Evolutionary conservation across 768 basidiomycete genomes (phyloP), one percentile per base, ranked within the genome.

Genomic region (Pholiota molesta): DNA sequence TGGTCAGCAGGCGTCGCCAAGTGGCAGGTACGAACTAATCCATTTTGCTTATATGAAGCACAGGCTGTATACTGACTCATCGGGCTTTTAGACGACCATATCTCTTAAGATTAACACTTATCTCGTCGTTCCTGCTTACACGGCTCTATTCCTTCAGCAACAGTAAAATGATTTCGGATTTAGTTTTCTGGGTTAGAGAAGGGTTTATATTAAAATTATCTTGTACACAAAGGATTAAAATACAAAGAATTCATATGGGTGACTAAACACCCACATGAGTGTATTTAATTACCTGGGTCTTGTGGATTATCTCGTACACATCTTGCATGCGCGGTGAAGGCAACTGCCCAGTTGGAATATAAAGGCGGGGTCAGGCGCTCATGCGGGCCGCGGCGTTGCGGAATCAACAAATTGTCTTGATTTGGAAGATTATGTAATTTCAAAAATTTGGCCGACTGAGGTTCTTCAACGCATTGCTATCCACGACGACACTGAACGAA

Each of bases 1-100:
- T 64, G 84, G 83, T 53, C 74, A 68, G 79, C 83, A 7, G 84
- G 84, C 6, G 64, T 81, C 16, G 83, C 83, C 16, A 84, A 84
- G 73, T 86, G 78, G 78, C 83, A 85, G 80, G 82, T 82, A 64
- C 62, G 78, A 29, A 5, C 2, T 5, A 26, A 11, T 57, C 17
- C 9, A 14, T 37, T 33, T 16, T 10, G 16, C 29, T 33, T 28
- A 45, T 28, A 14, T 37, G 9, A 16, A 6, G 19, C 13, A 19
- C 8, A 11, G 19, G 3, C 21, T 51, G n/a, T 29, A 42, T 42
- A 21, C 44, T 62, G 29, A 57, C 35, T 3, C 16, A 2, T 33
- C 21, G 42, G 37, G 52, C 2, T 21, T 23, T 26, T 31, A 75
- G 75, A 74, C 76, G 0, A 78, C 71, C 5, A 72, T 74, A 13